Evolutionary conservation across 2,329 filamentous ascomycete species (phyloP), one percentile per base, ranked within the genome.

Genomic region (Xylariaceae sp.): DNA sequence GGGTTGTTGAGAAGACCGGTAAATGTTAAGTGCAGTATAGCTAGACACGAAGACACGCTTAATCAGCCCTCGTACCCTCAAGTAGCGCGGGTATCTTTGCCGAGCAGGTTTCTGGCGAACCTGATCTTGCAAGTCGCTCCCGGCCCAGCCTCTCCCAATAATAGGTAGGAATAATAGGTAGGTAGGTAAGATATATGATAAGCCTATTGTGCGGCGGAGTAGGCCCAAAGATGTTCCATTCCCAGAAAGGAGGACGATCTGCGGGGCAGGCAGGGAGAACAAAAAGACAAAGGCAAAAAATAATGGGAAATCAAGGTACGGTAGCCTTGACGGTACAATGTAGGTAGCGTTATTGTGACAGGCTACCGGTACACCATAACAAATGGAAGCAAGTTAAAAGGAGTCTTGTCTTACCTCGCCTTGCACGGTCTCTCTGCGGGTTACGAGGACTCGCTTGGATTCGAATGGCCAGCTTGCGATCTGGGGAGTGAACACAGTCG

Each of bases 21-120:
- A 49, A 43, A 40, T 44, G 49, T 54, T 53, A 55, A 54, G 51
- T 49, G 54, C 49, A 54, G 54, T 41, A 53, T 43, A 39, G 42
- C 40, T 26, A 34, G 48, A 54, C 48, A 49, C 37, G 54, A 52
- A 37, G 47, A 57, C 40, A 51, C 55, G 52, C 57, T 49, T 51
- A 47, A 54, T 53, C 55, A 53, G 53, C 50, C 30, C 29, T 55
- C 49, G 40, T 41, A 44, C 34, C 41, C 42, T 51, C 19, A 34
- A 37, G 18, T 10, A 29, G 46, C 46, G 22, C 16, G 22, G 18
- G 40, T 49, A 30, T 34, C 41, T 36, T n/a, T 34, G 53, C 47
- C 43, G 52, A 36, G 49, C 47, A 46, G 21, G 53, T 55, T 8
- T 52, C 40, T 49, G 47, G 44, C 46, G 34, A 49, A 21, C 44